Base-by-base conservation (phyloP, 139 green algal genomes). In the Auxenochlorella pyrenoidosa region DNA sequence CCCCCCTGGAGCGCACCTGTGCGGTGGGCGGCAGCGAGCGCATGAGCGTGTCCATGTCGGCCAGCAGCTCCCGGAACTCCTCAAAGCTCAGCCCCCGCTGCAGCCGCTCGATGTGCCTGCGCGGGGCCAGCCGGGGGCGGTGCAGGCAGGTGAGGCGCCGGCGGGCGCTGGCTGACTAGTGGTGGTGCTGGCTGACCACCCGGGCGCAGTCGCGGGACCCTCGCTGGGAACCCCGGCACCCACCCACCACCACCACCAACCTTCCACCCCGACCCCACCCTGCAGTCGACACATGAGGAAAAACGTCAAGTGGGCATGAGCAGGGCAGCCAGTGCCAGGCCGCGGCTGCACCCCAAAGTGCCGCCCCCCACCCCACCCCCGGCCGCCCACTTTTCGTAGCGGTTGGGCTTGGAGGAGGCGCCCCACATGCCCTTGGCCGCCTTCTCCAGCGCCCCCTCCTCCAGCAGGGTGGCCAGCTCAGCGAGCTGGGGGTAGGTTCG, bases 31-130 rank as follows among this genome's bases (percentile, higher is more conserved):
- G 68, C 68, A 75, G 68, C 6, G 19, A 43, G 68, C 68, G 68
- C 63, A 71, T 71, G 28, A 92, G 91, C 2, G 79, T 85, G 79
- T 96, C 93, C 41, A 98, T 95, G 87, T 93, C 91, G 34, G n/a
- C 80, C 60, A 85, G 80, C 86, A 98, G 82, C n/a, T 91, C 92
- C 71, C 90, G 86, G 88, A 98, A 98, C 89, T 96, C 82, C 13
- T 96, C 91, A 75, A 88, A 88, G 18, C 60, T 92, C n/a, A 96
- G 85, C 38, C 70, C 88, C 54, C 90, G 72, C 68, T 82, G 26
- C 83, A 92, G 75, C 38, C 84, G 84, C 59, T 83, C 84, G 32
- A 88, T 81, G 73, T 88, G 75, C 84, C 84, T 88, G 84, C 40
- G 26, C 0, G 38, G 3, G 24, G 10, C 28, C 30, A 76, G 34